These are phyloP conservation scores for Penicillium corylophilum DNA, from an alignment of 2,329 filamentous ascomycete genomes.

Conservation along the genomic window DNA sequence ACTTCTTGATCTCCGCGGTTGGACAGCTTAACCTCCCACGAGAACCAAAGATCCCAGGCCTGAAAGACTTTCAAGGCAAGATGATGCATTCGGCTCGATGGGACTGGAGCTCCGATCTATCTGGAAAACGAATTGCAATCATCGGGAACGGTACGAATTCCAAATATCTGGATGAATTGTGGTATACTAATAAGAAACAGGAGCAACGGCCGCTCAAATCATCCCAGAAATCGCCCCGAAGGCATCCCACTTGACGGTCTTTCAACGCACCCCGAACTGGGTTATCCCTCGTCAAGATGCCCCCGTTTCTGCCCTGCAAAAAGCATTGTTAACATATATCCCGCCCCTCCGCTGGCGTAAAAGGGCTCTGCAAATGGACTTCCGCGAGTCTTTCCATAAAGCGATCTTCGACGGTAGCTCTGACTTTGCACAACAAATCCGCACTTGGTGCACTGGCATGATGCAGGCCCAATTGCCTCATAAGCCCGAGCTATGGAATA, in stretches of 20 bases:
- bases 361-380: slow-evolving; percentile 55
- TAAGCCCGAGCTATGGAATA: slow-evolving; percentile 52
- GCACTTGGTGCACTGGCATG: slow-evolving; percentile 34
- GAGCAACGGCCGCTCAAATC: slow-evolving; percentile 60
- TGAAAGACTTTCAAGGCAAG: slow-evolving; percentile 53
- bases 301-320: slow-evolving; percentile 44
- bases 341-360: slow-evolving; percentile 53
- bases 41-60: slow-evolving; percentile 50
- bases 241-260: slow-evolving; percentile 52
- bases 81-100: slow-evolving; percentile 59
- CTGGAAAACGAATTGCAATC: slow-evolving; percentile 57
- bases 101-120: slow-evolving; percentile 59
- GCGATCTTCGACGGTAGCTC: slow-evolving; percentile 45
- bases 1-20: slow-evolving; percentile 59
- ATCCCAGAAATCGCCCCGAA: slow-evolving; percentile 56
- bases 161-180: not conserved
- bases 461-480: slow-evolving; percentile 51
- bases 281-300: slow-evolving; percentile 54
- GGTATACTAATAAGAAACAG: slow-evolving; percentile 25
- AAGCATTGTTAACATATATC: slow-evolving; percentile 49
- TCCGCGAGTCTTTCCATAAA: slow-evolving; percentile 51
- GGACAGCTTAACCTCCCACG: slow-evolving; percentile 59
- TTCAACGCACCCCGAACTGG: slow-evolving; percentile 61
- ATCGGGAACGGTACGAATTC: slow-evolving; percentile 54
- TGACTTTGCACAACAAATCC: slow-evolving; percentile 42